Base-by-base conservation (phyloP, 2,329 filamentous ascomycete genomes). In the Aureobasidium sp. region DNA sequence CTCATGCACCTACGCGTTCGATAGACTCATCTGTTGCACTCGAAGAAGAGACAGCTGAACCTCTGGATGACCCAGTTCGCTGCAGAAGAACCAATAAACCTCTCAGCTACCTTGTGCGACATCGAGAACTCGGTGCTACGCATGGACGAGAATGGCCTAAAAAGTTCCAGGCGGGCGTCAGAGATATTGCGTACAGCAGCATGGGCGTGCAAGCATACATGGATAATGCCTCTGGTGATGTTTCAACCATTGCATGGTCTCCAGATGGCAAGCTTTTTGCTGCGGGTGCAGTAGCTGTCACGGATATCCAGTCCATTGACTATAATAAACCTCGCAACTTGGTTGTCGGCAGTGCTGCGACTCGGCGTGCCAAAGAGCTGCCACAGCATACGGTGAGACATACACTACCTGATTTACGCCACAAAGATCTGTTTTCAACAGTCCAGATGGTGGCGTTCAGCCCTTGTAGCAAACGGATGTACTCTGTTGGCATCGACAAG, bases 291-390 rank as follows among this genome's bases (percentile, higher is more conserved):
- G 75, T 79, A 5, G 75, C 79, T 25, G 73, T 79, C 4, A 74
- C 74, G 3, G 79, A 83, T 58, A 63, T 70, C 3, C 67, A 74
- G 40, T 78, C 74, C n/a, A 78, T 80, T 73, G 74, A 79, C 35
- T 84, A 84, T 60, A 84, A 84, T 55, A 68, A 76, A 34, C 68
- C 71, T 0, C 77, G 79, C 55, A 83, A 83, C 58, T 66, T 83
- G 1, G 60, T 83, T 1, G 62, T 79, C 30, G 80, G 80, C 1
- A 68, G 79, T 56, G 57, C 73, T 3, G 57, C 61, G 1, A 59
- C 60, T 1, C 72, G 70, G 17, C 60, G 59, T 1, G 61, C 83
- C 6, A 66, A 70, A 49, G 80, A 83, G 57, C 62, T 84, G 0
- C 71, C 76, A 1, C 73, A 79, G 45, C 80, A 84, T 60, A 71